phyloP scores from a whole-genome alignment of 2,329 filamentous ascomycete genomes.

The Onygenales sp. region DNA sequence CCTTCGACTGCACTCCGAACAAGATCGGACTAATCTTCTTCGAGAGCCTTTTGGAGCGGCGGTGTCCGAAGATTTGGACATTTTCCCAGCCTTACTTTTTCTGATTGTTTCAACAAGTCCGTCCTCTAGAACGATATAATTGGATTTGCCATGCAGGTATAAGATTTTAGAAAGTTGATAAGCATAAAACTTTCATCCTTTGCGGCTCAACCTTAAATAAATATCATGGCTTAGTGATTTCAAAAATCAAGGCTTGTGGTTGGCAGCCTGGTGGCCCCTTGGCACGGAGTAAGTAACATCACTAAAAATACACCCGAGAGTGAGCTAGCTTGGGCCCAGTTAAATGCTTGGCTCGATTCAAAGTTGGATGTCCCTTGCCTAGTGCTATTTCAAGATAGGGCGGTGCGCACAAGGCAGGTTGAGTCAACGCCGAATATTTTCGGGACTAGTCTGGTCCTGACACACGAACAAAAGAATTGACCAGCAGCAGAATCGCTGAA shows the following conservation, averaged over 20 bases:
- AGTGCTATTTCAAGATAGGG: background rate
- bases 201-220: background rate
- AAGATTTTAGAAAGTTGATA: background rate
- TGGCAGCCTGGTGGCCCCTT: background rate
- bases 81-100: background rate
- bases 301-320: constrained; percentile 1
- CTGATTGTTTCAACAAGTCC: background rate
- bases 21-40: constrained; percentile 1
- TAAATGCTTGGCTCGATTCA: constrained; percentile 1
- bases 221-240: background rate
- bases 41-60: background rate
- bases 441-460: background rate
- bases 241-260: background rate
- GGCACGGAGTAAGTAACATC: background rate
- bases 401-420: background rate
- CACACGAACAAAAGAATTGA: background rate
- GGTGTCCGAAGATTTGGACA: background rate
- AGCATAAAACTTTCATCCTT: background rate
- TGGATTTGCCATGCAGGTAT: background rate
- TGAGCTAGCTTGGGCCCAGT: background rate
- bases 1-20: constrained; percentile 2
- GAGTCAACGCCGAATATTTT: background rate
- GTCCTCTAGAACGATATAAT: background rate
- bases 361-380: background rate
- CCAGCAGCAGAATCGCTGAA: background rate